phyloP scores from a whole-genome alignment of 2,329 filamentous ascomycete species.

The Colletotrichum sp. region DNA sequence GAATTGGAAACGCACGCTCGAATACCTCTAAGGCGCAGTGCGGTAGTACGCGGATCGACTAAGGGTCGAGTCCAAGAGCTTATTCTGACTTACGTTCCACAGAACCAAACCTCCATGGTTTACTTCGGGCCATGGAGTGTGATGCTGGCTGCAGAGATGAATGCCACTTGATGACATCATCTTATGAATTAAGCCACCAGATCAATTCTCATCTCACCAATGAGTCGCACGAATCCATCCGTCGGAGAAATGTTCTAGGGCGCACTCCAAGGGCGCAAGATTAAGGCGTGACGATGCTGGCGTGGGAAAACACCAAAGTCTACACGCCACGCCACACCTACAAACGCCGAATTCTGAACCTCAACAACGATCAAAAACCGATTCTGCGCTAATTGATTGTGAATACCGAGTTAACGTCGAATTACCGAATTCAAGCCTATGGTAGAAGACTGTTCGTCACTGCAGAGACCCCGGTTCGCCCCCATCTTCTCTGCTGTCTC shows the following conservation, averaged over 20 bases:
- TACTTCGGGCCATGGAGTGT: neutral
- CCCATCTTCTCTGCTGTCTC: neutral
- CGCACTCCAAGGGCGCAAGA: neutral
- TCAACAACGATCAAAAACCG: neutral
- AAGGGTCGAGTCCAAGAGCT: neutral
- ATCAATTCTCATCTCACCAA: neutral
- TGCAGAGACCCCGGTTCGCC: neutral
- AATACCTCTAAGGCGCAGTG: neutral
- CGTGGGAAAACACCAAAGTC: neutral
- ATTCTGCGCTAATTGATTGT: neutral
- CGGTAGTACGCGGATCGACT: neutral
- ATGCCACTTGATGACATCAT: neutral
- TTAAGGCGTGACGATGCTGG: neutral
- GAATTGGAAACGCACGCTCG: neutral
- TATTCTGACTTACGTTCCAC: neutral
- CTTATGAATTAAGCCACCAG: neutral
- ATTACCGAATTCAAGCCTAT: neutral
- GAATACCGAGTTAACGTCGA: neutral
- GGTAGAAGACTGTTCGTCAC: neutral
- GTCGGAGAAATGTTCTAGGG: neutral
- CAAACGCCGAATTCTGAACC: neutral
- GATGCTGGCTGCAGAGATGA: neutral
- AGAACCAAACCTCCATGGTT: neutral
- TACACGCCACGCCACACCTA: neutral
- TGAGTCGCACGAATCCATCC: neutral